Evolutionary conservation across 345 rosid genomes (phyloP), one percentile per base, ranked within the genome.

Genomic region (Ailanthus altissimus): DNA sequence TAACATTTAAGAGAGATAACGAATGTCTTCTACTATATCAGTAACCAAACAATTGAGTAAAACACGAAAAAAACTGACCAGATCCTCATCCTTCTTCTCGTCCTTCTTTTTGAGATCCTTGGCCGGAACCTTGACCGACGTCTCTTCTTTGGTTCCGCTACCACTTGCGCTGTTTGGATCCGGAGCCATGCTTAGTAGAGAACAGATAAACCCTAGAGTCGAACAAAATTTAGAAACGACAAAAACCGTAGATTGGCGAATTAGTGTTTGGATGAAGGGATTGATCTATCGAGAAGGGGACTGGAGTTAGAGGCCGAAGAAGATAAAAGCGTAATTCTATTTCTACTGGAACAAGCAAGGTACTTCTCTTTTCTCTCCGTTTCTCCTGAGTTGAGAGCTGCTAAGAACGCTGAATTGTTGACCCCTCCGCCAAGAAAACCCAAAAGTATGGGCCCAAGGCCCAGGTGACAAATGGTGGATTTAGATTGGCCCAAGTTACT

Each of bases 31-130:
- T 36, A 67, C 67, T 13, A 6, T n/a, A 36, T 28, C 58, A 43
- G 26, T 67, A 43, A 58, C 43, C 18, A 42, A 42, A 72, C 16
- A 46, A 40, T n/a, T 10, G 49, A 23, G n/a, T 4, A 21, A 23
- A 13, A 25, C 16, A 54, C 25, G 2, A 53, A 15, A 42, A 59
- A 36, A 61, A 75, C 88, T 86, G 68, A 93, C 98, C 84, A 95
- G 85, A 85, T 93, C 98, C 74, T 95, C 98, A 8, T 94, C 97
- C 83, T 92, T 94, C 81, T 92, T 92, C 54, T 91, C 98, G 59
- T 93, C 97, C 81, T 89, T 91, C 92, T 89, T 95, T 87, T 95
- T 93, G 4, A 87, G 86, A 81, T 92, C 98, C 83, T 94, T 94
- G 13, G 93, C 64, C 54, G 94, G 97, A 47, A 83, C 89, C 81